Evolutionary conservation across 768 basidiomycete species (phyloP).

Genomic region (Nidularia pulvinata): DNA sequence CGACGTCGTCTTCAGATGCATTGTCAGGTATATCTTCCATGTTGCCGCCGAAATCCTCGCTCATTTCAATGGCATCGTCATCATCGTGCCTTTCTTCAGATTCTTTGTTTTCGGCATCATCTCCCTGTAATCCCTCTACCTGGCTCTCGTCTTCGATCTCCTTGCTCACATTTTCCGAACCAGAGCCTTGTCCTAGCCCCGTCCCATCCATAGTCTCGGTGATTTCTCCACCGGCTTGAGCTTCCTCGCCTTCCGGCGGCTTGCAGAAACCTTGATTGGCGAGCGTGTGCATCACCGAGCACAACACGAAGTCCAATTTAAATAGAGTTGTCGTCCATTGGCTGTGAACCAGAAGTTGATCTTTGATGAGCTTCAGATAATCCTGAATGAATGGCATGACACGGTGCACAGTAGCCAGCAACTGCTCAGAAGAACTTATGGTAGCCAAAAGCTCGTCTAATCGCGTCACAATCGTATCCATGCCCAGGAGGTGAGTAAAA

Average conservation of each 20-base stretch:
- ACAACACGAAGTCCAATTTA: constrained; percentile 82
- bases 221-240: constrained; percentile 45
- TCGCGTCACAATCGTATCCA: constrained; percentile 37
- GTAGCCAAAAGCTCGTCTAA: constrained; percentile 35
- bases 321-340: constrained; percentile 77
- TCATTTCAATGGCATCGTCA: constrained; percentile 88
- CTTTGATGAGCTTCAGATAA: constrained; percentile 57
- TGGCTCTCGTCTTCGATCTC: constrained; percentile 97
- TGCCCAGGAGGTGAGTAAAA: constrained; percentile 47
- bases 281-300: constrained; percentile 70
- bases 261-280: constrained; percentile 92
- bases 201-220: constrained; percentile 65
- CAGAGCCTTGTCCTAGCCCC: constrained; percentile 88
- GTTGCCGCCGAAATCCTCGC: constrained; percentile 84
- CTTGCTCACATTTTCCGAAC: constrained; percentile 86
- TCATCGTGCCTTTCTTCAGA: constrained; percentile 49
- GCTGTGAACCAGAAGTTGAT: constrained; percentile 54
- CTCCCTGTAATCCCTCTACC: constrained; percentile 87
- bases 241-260: constrained; percentile 74
- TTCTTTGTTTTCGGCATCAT: constrained; percentile 47
- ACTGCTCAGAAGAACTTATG: constrained; percentile 30
- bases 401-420: constrained; percentile 35
- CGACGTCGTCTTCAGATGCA: constrained; percentile 46
- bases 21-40: constrained; percentile 82
- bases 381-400: constrained; percentile 75